Evolutionary conservation across 768 basidiomycete species (phyloP).

Genomic region (Pleurotus tuoliensis): DNA sequence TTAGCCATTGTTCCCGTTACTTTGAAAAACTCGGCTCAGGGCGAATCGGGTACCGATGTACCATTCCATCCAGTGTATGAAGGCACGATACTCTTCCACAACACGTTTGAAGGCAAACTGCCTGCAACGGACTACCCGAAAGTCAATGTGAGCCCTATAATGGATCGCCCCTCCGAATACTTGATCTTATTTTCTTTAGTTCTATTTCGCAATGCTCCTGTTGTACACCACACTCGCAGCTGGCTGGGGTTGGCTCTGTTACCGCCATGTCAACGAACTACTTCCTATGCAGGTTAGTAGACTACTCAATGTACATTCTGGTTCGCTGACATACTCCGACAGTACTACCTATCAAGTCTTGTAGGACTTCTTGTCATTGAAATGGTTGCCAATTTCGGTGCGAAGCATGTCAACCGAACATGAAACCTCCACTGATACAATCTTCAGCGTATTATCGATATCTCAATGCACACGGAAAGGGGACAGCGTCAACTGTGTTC

Average conservation of each 20-base stretch:
- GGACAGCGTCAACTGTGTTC: slow-evolving; percentile 77
- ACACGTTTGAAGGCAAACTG: slow-evolving; percentile 83
- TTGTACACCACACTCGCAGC: slow-evolving; percentile 67
- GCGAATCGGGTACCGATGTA: slow-evolving; percentile 41
- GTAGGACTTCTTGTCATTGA: slow-evolving; percentile 86
- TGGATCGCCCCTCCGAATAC: neutral
- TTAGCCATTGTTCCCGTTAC: slow-evolving; percentile 88
- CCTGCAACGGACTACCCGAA: slow-evolving; percentile 96
- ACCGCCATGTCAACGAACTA: slow-evolving; percentile 74
- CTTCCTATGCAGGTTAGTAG: slow-evolving; percentile 77
- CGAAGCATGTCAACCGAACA: slow-evolving; percentile 15
- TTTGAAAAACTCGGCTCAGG: slow-evolving; percentile 39
- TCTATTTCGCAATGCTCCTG: slow-evolving; percentile 82
- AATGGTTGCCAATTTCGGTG: slow-evolving; percentile 90
- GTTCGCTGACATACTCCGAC: neutral
- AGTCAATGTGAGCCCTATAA: slow-evolving; percentile 64
- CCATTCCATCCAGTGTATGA: slow-evolving; percentile 73
- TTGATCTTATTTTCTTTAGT: slow-evolving; percentile 40
- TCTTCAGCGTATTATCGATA: slow-evolving; percentile 85
- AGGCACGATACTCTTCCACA: slow-evolving; percentile 81
- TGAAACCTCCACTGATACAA: slow-evolving; percentile 7
- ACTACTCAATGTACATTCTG: neutral
- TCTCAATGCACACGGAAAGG: slow-evolving; percentile 81
- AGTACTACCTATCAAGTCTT: slow-evolving; percentile 92
- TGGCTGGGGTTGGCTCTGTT: slow-evolving; percentile 84